Conservation (phyloP, 495 filamentous ascomycete species). For the Geoglossum glabrum region DNA sequence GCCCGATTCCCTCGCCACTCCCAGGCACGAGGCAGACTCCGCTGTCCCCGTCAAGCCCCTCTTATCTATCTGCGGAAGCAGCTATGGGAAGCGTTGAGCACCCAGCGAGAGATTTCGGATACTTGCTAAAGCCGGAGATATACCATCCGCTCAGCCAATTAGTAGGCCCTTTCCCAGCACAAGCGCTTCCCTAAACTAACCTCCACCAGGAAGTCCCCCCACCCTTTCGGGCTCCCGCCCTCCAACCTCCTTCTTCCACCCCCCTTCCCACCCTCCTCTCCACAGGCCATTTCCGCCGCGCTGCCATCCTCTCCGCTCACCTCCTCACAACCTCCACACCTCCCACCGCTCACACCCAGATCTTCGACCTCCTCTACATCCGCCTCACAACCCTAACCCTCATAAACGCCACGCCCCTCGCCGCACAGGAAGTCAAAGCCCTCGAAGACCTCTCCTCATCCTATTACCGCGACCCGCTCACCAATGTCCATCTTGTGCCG, state of each 20-base stretch:
- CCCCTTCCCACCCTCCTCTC: slow-evolving; percentile 34
- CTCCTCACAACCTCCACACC: slow-evolving; percentile 37
- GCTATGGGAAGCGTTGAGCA: slow-evolving; percentile 15
- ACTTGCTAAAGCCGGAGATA: slow-evolving; percentile 54
- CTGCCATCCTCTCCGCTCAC: slow-evolving; percentile 49
- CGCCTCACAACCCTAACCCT: slow-evolving; percentile 70
- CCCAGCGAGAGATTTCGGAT: slow-evolving; percentile 43
- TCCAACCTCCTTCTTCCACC: slow-evolving; percentile 25
- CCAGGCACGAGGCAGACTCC: background rate
- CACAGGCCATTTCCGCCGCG: slow-evolving; percentile 45
- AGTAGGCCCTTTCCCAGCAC: background rate
- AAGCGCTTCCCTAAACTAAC: background rate
- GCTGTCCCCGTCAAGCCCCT: slow-evolving; percentile 5
- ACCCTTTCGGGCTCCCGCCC: slow-evolving; percentile 31
- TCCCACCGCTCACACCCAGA: slow-evolving; percentile 34
- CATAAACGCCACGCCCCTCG: slow-evolving; percentile 44
- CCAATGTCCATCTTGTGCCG: slow-evolving; percentile 43
- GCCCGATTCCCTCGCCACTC: background rate
- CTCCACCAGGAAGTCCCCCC: slow-evolving; percentile 30
- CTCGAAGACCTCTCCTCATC: slow-evolving; percentile 59
- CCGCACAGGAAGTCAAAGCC: slow-evolving; percentile 67
- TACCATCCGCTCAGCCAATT: slow-evolving; percentile 59
- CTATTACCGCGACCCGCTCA: slow-evolving; percentile 41
- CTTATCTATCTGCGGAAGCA: slow-evolving; percentile 13
- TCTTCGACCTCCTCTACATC: slow-evolving; percentile 64